Evolutionary conservation across 2,329 filamentous ascomycete genomes (phyloP).

Genomic region (Keithomyces neogunnii): DNA sequence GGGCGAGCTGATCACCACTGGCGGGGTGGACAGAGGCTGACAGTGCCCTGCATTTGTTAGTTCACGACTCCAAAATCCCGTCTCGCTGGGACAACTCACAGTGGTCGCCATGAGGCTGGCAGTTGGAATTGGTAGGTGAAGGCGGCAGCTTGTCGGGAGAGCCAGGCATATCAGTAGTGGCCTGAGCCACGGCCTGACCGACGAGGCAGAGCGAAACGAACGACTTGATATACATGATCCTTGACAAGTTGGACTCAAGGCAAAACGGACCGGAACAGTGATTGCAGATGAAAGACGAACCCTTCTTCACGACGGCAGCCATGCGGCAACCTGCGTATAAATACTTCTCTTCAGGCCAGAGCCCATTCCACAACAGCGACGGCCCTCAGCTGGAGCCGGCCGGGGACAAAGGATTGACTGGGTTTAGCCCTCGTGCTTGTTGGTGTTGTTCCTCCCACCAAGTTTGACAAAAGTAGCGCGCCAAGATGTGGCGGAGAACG

Average conservation of each 20-base stretch:
- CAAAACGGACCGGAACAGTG: background rate
- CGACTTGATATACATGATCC: conserved; percentile 8
- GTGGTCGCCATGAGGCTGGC: conserved; percentile 10
- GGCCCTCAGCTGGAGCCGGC: no score
- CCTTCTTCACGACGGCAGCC: no score
- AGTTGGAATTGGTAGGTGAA: conserved; percentile 12
- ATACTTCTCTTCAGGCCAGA: no score
- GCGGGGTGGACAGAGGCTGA: conserved; percentile 4
- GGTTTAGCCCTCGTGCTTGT: no score
- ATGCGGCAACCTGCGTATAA: no score
- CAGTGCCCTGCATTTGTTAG: conserved; percentile 9
- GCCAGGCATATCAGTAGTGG: background rate
- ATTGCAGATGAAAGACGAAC: background rate
- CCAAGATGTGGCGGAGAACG: no score
- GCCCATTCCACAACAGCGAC: no score
- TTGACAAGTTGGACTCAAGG: background rate
- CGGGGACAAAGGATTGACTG: no score
- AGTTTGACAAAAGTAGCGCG: no score
- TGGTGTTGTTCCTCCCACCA: no score
- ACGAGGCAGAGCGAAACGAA: conserved; percentile 9
- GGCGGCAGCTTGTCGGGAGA: conserved; percentile 8
- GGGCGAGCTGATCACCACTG: conserved; percentile 1
- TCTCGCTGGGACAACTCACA: conserved; percentile 3
- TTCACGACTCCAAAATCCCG: background rate
- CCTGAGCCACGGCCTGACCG: conserved; percentile 8